Evolutionary conservation across 176 grass and related monocot genomes (phyloP), one percentile per base, ranked within the genome.

Genomic region (Microstegium vimineum): DNA sequence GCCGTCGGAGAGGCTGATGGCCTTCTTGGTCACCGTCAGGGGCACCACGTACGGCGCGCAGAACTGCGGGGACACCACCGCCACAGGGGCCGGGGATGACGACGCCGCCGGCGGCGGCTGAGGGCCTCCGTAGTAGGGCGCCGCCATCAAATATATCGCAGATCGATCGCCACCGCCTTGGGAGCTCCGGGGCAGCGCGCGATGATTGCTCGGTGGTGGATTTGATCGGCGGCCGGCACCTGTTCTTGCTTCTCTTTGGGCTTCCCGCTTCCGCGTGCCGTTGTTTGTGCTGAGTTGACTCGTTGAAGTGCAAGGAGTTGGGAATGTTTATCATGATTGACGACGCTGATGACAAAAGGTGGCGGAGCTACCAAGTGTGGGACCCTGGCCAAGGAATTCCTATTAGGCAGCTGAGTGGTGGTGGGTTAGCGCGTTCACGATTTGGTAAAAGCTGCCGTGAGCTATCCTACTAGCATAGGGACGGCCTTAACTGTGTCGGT

Each of bases 11-110:
- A 91, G n/a, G 91, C 89, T 94, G 65, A 92, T 3, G 6, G 89
- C 66, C 72, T 88, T 97, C 89, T 90, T 90, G 15, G 87, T 82
- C 22, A 97, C 79, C 31, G 89, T 92, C 13, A 94, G 85, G 8
- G 74, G 79, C 71, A 97, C 89, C 69, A 75, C 78, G 83, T 94
- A 88, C 22, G 91, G 85, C 15, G 75, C 82, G 31, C 87, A 94
- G 84, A 92, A 94, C 82, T 90, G 85, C 10, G 18, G 87, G 3
- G 78, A 83, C 74, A 94, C 89, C 78, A 97, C 91, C 18, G 82
- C 40, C 69, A 91, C 71, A 18, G 69, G 66, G 20, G 41, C 37
- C 41, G 69, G 41, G n/a, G n/a, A n/a, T n/a, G n/a, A n/a, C 32
- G 69, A 1, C 18, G 62, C 49, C 36, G 35, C 27, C 14, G 38